Evolutionary conservation across 2,329 filamentous ascomycete species (phyloP).

Genomic region (Onygena corvina): DNA sequence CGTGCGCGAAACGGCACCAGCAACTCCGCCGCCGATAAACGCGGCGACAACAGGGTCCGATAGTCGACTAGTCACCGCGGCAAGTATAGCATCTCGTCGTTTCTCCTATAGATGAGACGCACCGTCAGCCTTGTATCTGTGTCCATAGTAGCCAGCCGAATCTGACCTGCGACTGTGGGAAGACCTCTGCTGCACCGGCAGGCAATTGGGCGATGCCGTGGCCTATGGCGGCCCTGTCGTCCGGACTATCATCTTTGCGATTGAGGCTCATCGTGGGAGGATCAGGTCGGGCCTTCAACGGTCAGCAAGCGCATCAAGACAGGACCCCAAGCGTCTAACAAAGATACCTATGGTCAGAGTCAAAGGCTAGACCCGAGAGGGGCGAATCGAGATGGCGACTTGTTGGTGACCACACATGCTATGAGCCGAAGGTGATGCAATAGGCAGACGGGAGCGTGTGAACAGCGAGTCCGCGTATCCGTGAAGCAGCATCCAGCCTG

Average conservation of each 20-base stretch:
- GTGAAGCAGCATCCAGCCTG: background rate
- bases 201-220: background rate
- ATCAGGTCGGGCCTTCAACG: background rate
- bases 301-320: background rate
- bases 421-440: conserved; percentile 4
- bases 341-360: background rate
- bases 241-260: conserved; percentile 8
- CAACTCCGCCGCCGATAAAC: conserved; percentile 86
- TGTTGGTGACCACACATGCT: conserved; percentile 8
- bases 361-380: conserved; percentile 3
- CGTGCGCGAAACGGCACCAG: conserved; percentile 91
- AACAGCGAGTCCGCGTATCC: no score
- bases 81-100: background rate
- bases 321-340: background rate
- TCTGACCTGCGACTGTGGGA: conserved; percentile 5
- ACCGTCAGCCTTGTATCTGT: background rate
- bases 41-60: conserved; percentile 76
- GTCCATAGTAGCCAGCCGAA: background rate
- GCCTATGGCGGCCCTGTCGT: background rate
- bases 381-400: background rate
- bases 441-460: conserved; percentile 1
- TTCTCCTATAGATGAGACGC: background rate
- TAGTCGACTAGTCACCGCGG: conserved; percentile 32
- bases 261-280: conserved; percentile 11
- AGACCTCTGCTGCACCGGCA: background rate